Conservation (phyloP, 495 filamentous ascomycete species). For the Lindgomyces ingoldianus region DNA sequence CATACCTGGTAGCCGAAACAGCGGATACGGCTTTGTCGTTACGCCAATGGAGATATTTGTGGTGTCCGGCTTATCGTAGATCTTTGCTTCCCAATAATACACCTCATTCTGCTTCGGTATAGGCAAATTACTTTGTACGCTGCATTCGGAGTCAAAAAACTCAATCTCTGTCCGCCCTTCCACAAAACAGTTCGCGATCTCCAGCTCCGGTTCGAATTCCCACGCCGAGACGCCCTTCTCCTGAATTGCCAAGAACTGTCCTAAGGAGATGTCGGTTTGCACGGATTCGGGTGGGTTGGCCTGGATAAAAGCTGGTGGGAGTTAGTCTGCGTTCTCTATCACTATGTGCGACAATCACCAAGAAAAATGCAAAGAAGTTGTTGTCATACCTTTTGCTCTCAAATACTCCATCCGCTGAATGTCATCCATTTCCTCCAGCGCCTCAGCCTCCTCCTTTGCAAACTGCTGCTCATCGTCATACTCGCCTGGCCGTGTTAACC, state of each 20-base stretch:
- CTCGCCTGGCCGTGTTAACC: constrained; percentile 90
- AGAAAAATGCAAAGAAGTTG: neutral
- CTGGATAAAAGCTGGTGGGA: constrained; percentile 76
- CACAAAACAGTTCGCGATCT: constrained; percentile 99
- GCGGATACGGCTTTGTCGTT: constrained; percentile 92
- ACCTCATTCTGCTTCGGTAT: constrained; percentile 99
- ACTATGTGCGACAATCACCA: too few relatives aligned
- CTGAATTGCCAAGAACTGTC: constrained; percentile 96
- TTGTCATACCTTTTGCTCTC: constrained; percentile 80
- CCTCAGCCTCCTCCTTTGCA: constrained; percentile 88
- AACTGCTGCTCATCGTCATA: constrained; percentile 97
- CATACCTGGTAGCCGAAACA: constrained; percentile 87
- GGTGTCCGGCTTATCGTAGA: constrained; percentile 92
- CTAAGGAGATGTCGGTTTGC: constrained; percentile 95
- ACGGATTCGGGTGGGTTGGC: constrained; percentile 93
- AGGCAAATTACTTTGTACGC: constrained; percentile 93
- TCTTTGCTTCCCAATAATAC: constrained; percentile 98
- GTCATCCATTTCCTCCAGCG: constrained; percentile 94
- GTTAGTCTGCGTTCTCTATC: constrained; percentile 26
- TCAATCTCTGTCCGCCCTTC: constrained; percentile 95
- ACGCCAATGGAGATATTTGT: constrained; percentile 86
- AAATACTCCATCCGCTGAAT: constrained; percentile 85
- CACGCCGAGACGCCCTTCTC: constrained; percentile 98
- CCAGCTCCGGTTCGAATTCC: constrained; percentile 97
- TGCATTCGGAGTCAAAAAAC: constrained; percentile 97